Base-by-base conservation (phyloP, 768 basidiomycete species). In the Clitopilus hobsonii region DNA sequence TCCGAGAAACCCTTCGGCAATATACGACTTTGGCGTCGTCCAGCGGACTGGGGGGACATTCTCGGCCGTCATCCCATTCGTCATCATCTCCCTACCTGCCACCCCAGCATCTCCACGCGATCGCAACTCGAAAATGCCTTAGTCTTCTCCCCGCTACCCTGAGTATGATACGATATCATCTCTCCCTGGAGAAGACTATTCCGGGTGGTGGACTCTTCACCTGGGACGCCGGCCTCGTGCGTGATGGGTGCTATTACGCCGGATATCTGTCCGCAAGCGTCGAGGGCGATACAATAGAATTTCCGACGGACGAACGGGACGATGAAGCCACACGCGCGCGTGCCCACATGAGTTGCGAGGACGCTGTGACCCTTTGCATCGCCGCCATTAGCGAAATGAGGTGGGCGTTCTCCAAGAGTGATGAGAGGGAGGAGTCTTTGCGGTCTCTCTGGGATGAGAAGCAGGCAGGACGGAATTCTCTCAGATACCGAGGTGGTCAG, bases 191-290 rank as follows among this genome's bases (percentile, higher is more conserved):
- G 20, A 65, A 69, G 20, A 62, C 60, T 32, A 58, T 55, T 16
- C 66, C 69, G 32, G 63, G 62, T 16, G 61, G 68, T 20, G 75
- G 76, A 11, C 81, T 96, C 60, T 93, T 97, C 65, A 79, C 78
- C 61, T 95, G 88, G 77, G 94, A 98, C 65, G 83, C 92, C 1
- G 87, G 88, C 18, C 77, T 95, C 3, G 84, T 94, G 52, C 82
- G 90, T 18, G 94, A 96, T 62, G 94, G 94, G 2, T 91, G 88
- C 63, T 96, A 88, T 77, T 95, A 88, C 62, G 90, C 91, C 3
- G 92, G 85, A 1, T 82, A 88, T 58, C 71, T 94, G 32, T 79
- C 91, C 5, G 89, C 89, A 0, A 84, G 81, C 14, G 73, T 82
- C 4, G 84, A 86, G 16, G 69, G 69, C 36, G 76, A 77, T n/a